Evolutionary conservation across 176 grass and related monocot genomes (phyloP).

Genomic region (Carex myosuroides): DNA sequence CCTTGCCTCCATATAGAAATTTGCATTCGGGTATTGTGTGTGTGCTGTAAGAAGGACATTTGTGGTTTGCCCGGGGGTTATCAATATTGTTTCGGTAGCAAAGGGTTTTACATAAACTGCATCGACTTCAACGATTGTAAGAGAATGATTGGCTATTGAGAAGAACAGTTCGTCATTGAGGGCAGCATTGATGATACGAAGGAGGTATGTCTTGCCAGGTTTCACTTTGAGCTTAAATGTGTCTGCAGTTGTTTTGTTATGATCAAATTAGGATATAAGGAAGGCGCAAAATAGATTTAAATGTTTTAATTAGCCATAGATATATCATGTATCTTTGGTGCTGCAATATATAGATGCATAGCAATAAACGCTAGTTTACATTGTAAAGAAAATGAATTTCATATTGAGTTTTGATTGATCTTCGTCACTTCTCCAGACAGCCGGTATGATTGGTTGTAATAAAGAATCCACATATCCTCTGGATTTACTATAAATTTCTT

Average conservation of each 20-base stretch:
- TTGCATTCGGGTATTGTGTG: background rate
- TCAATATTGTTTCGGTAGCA: slow-evolving; percentile 32
- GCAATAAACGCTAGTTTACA: background rate
- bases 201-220: slow-evolving; percentile 48
- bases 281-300: background rate
- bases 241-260: slow-evolving; percentile 14
- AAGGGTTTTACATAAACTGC: slow-evolving; percentile 69
- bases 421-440: background rate
- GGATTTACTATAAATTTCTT: background rate
- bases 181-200: slow-evolving; percentile 67
- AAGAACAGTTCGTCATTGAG: slow-evolving; percentile 93
- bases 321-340: too few species aligned
- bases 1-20: slow-evolving; percentile 40
- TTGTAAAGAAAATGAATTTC: background rate
- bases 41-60: slow-evolving; percentile 51
- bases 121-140: slow-evolving; percentile 65
- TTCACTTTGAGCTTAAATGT: slow-evolving; percentile 48
- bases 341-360: too few species aligned
- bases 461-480: background rate
- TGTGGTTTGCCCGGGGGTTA: slow-evolving; percentile 58
- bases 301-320: too few species aligned
- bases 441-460: background rate
- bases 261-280: background rate
- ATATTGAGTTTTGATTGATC: background rate
- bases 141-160: slow-evolving; percentile 50